Conservation (phyloP, 805 yeast genomes). For the Candida jianshihensis region DNA sequence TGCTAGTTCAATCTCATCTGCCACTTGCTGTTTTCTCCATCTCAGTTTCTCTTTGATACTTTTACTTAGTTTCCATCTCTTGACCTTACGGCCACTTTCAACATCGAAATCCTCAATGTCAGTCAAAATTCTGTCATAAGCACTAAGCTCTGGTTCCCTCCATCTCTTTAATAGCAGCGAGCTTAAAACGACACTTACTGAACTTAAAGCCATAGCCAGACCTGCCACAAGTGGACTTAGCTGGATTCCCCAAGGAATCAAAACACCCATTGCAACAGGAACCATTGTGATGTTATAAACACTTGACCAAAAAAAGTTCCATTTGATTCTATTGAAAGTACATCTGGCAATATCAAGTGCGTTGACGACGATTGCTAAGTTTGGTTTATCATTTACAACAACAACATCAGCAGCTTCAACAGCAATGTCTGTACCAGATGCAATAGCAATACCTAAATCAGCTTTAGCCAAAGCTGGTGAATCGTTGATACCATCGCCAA, state of each 20-base stretch:
- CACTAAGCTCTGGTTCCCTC: constrained; percentile 30
- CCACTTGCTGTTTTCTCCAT: not conserved
- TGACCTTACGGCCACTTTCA: constrained; percentile 8
- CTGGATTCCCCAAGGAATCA: constrained; percentile 69
- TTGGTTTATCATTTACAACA: constrained; percentile 39
- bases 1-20: constrained; percentile 15
- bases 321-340: constrained; percentile 67
- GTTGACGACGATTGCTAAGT: constrained; percentile 43
- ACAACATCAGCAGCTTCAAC: constrained; percentile 96
- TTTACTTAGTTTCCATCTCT: constrained; percentile 11
- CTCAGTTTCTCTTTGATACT: constrained; percentile 11
- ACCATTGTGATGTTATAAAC: constrained; percentile 78
- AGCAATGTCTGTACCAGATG: constrained; percentile 93
- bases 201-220: constrained; percentile 87
- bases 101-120: constrained; percentile 11
- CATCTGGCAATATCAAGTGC: constrained; percentile 62
- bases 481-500: constrained; percentile 98
- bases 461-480: constrained; percentile 92
- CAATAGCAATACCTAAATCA: constrained; percentile 84
- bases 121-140: constrained; percentile 1
- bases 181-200: constrained; percentile 79
- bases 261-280: constrained; percentile 92
- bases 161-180: constrained; percentile 69
- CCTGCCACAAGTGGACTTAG: constrained; percentile 88
- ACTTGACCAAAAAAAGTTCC: constrained; percentile 84